Conservation (phyloP, 176 grass and related monocot genomes). For the Triticum urartu region DNA sequence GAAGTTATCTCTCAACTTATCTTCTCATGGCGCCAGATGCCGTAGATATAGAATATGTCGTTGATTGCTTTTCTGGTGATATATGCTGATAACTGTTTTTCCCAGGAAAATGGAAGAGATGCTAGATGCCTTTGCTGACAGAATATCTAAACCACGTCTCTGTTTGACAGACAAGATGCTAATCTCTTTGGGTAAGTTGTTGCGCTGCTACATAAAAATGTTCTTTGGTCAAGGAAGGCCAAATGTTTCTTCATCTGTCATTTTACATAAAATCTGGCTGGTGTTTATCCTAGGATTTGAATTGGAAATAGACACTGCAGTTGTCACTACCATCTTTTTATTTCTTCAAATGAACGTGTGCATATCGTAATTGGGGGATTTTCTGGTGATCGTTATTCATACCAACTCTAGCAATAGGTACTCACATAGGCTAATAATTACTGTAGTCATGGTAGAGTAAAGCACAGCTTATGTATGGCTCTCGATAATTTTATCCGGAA, state of each 20-base stretch:
- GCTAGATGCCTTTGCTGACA: slow-evolving; percentile 88
- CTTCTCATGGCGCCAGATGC: neutral
- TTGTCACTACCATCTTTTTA: neutral
- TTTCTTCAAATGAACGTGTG: neutral
- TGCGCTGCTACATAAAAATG: neutral
- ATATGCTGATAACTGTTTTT: slow-evolving; percentile 40
- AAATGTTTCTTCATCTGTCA: neutral
- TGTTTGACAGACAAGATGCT: slow-evolving; percentile 87
- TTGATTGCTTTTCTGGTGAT: slow-evolving; percentile 14
- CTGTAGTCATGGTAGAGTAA: neutral
- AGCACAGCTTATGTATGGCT: neutral
- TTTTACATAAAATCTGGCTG: neutral
- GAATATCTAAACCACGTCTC: slow-evolving; percentile 80
- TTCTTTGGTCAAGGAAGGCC: neutral
- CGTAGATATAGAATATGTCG: neutral
- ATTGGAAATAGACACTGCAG: slow-evolving; percentile 13
- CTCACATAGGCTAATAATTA: slow-evolving; percentile 5
- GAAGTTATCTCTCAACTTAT: neutral
- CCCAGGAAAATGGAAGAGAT: slow-evolving; percentile 85
- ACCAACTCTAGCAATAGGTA: neutral
- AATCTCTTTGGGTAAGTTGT: slow-evolving; percentile 69
- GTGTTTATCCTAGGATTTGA: neutral
- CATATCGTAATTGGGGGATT: neutral
- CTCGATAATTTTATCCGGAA: neutral
- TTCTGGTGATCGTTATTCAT: neutral